phyloP scores from a whole-genome alignment of 208 protist genomes.

The Phytomonas serpens region DNA sequence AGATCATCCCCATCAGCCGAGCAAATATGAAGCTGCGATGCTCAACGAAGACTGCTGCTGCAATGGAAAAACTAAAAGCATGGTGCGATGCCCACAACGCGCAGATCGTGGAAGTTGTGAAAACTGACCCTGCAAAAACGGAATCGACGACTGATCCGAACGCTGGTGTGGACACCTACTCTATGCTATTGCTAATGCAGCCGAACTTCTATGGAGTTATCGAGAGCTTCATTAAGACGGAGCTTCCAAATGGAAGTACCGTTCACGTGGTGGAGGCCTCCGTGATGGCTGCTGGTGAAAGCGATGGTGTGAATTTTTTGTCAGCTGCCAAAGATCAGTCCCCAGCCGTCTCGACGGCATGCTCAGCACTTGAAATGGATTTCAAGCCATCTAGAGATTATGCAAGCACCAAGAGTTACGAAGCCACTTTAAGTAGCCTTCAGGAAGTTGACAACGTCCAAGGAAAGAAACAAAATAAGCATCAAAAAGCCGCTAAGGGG shows the following conservation, averaged over 20 bases:
- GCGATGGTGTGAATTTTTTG: constrained; percentile 15
- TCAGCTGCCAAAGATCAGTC: not conserved
- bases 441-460: not conserved
- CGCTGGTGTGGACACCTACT: constrained; percentile 7
- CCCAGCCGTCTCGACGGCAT: not conserved
- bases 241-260: constrained; percentile 45
- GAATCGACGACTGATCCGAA: not conserved
- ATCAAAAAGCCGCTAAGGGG: not conserved
- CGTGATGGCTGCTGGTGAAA: constrained; percentile 39
- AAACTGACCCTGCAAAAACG: not conserved
- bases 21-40: constrained; percentile 93
- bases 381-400: not conserved
- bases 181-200: constrained; percentile 53
- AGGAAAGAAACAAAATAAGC: not conserved
- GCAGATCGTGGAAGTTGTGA: constrained; percentile 25
- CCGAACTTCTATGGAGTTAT: constrained; percentile 67
- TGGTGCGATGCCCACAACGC: constrained; percentile 55
- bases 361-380: constrained; percentile 1
- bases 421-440: not conserved
- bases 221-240: constrained; percentile 62
- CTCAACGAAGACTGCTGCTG: constrained; percentile 29
- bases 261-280: constrained; percentile 72
- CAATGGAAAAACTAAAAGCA: constrained; percentile 27
- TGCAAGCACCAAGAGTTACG: not conserved
- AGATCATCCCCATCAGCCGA: constrained; percentile 88